Evolutionary conservation across 2,329 filamentous ascomycete species (phyloP).

Genomic region (Trichoderma koningii): DNA sequence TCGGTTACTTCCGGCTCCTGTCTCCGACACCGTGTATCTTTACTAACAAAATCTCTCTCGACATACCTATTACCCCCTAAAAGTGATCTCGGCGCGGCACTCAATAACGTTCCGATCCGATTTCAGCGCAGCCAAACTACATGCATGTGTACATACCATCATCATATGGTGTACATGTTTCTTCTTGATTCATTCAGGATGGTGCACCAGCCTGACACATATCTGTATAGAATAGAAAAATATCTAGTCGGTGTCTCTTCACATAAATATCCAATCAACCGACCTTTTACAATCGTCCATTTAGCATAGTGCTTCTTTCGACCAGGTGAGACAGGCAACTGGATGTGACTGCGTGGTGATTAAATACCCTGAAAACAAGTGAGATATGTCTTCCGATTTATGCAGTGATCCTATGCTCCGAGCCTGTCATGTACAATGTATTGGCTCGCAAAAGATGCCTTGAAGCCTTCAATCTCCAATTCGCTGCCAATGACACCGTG

Average conservation of each 20-base stretch:
- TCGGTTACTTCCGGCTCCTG: not conserved
- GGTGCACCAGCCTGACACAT: not conserved
- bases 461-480: not conserved
- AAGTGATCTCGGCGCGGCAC: not conserved
- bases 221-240: not conserved
- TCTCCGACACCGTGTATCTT: not conserved
- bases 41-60: not conserved
- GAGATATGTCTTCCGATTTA: no score
- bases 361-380: no score
- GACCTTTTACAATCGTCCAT: no score
- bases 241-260: not conserved
- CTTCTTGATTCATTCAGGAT: not conserved
- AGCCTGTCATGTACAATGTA: not conserved
- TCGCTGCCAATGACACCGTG: conserved; percentile 58
- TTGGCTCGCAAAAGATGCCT: not conserved
- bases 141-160: not conserved
- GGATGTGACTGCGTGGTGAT: no score
- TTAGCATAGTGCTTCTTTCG: not conserved
- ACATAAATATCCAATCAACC: not conserved
- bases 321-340: not conserved
- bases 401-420: not conserved
- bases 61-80: not conserved
- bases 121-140: not conserved
- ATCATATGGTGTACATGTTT: not conserved
- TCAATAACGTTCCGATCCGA: not conserved